Conservation (phyloP, 2,329 filamentous ascomycete genomes). For the Aspergillus ibericus region DNA sequence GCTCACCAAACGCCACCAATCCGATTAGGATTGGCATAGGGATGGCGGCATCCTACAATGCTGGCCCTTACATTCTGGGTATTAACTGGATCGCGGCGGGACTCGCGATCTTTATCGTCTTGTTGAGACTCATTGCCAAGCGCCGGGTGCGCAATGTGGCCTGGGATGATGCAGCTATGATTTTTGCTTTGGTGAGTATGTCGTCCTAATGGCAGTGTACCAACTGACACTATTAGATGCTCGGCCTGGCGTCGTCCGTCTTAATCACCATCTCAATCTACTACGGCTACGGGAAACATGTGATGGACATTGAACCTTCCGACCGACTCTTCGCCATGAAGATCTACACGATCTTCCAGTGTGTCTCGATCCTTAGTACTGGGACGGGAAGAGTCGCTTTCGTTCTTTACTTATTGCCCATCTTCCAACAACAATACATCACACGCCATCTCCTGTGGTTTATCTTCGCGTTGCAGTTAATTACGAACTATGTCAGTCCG, state of each 20-base stretch:
- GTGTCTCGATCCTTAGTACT: neutral
- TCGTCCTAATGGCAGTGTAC: too few species aligned
- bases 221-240: neutral
- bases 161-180: slow-evolving; percentile 10
- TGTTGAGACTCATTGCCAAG: slow-evolving; percentile 8
- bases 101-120: neutral
- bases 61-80: neutral
- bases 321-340: neutral
- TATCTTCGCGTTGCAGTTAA: slow-evolving; percentile 14
- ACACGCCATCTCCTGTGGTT: neutral
- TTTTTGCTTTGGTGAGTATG: slow-evolving; percentile 7
- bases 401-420: slow-evolving; percentile 5
- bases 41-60: neutral
- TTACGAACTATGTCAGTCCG: slow-evolving; percentile 23
- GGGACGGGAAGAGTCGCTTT: slow-evolving; percentile 1
- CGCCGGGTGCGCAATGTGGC: slow-evolving; percentile 5
- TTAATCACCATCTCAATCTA: neutral
- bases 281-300: neutral
- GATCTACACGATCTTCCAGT: neutral
- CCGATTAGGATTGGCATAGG: neutral
- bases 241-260: neutral
- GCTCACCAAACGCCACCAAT: neutral
- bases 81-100: neutral
- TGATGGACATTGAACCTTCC: neutral
- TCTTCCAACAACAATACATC: neutral